phyloP scores from a whole-genome alignment of 2,329 filamentous ascomycete genomes.

The Dichotomopilus funicola region DNA sequence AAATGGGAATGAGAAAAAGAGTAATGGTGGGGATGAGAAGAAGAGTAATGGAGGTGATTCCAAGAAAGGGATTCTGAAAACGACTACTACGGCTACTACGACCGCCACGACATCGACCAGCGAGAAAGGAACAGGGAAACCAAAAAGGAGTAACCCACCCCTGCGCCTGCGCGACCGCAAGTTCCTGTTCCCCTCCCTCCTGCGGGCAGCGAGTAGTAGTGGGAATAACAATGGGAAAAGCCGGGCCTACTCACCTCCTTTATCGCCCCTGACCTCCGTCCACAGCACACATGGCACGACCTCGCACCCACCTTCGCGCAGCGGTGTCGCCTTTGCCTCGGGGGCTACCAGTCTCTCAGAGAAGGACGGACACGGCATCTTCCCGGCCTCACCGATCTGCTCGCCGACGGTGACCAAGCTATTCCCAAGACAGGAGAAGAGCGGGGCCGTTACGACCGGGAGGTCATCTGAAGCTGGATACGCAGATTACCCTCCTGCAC shows the following conservation, averaged over 20 bases:
- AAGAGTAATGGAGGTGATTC: too few relatives aligned
- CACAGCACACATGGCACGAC: constrained; percentile 15
- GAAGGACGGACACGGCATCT: constrained; percentile 13
- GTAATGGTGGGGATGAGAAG: too few relatives aligned
- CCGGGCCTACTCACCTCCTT: constrained; percentile 26
- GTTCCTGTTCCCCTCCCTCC: constrained; percentile 32
- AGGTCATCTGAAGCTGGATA: not conserved
- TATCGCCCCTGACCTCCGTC: constrained; percentile 28
- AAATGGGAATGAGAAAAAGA: too few relatives aligned
- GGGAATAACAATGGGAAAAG: not conserved
- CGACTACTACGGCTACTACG: too few relatives aligned
- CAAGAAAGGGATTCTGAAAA: too few relatives aligned
- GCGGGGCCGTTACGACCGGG: not conserved
- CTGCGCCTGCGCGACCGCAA: constrained; percentile 42
- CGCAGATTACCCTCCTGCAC: too few relatives aligned
- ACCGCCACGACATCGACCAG: too few relatives aligned
- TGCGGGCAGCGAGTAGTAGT: constrained; percentile 17
- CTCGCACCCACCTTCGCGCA: not conserved
- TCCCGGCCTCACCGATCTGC: constrained; percentile 35
- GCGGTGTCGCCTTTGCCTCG: too few relatives aligned
- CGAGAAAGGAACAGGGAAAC: constrained; percentile 12
- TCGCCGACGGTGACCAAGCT: constrained; percentile 33
- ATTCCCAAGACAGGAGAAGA: constrained; percentile 8
- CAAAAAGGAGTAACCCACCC: constrained; percentile 37
- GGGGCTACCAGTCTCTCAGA: too few relatives aligned